phyloP scores from a whole-genome alignment of 352 stramenopile species.

The Globisporangium acanthophoron region DNA sequence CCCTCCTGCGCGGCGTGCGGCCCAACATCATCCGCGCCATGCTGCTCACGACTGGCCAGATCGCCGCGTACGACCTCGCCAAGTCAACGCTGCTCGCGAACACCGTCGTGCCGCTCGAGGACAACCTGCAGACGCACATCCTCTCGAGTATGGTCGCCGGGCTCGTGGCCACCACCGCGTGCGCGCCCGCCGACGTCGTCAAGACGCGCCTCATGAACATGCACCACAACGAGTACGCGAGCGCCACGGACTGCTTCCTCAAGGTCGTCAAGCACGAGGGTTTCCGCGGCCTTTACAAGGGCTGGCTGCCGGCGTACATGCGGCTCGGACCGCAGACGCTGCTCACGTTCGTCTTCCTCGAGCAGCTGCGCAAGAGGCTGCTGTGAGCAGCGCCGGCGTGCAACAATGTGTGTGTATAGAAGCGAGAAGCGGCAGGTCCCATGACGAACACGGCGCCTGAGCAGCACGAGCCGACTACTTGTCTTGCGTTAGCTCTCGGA shows the following conservation, averaged over 20 bases:
- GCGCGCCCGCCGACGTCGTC: constrained; percentile 72
- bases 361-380: constrained; percentile 70
- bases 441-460: constrained; percentile 6
- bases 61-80: constrained; percentile 76
- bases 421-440: background rate
- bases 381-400: constrained; percentile 20
- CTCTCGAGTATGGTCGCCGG: constrained; percentile 71
- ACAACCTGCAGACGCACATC: constrained; percentile 73
- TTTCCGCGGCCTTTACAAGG: constrained; percentile 74
- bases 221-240: constrained; percentile 74
- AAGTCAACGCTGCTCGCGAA: constrained; percentile 55
- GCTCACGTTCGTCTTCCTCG: constrained; percentile 84
- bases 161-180: constrained; percentile 73
- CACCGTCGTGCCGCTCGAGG: constrained; percentile 32
- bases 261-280: constrained; percentile 76
- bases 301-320: constrained; percentile 82
- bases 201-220: constrained; percentile 86
- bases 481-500: constrained; percentile 34
- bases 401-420: constrained; percentile 1
- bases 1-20: constrained; percentile 64
- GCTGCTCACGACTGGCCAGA: constrained; percentile 78
- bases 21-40: constrained; percentile 84
- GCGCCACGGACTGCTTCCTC: constrained; percentile 74
- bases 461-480: constrained; percentile 9
- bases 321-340: constrained; percentile 74